Evolutionary conservation across 768 basidiomycete genomes (phyloP), one percentile per base, ranked within the genome.

Genomic region (Cystofilobasidium capitatum): DNA sequence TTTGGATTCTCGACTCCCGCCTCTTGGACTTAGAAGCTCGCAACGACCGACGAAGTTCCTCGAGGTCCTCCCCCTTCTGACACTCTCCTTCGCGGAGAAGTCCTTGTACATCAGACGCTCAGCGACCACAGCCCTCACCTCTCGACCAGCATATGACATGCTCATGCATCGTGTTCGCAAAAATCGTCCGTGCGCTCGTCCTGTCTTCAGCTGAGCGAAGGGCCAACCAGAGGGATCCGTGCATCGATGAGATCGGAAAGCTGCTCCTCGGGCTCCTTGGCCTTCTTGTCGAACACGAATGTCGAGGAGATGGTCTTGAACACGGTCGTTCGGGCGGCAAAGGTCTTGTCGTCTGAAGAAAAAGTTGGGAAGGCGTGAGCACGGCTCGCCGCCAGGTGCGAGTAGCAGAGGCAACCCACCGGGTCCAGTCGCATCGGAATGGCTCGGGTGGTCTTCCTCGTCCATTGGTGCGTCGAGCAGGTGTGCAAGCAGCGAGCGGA

Each of bases 241-340:
- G 36, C 42, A 24, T 66, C 65, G 26, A 66, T 58, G 29, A 66
- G 57, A 16, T 47, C 45, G 47, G 37, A 17, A 22, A 66, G 29
- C 24, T 66, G 58, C 22, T 37, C 57, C 37, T 59, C 59, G 24
- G 65, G 65, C 55, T 66, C 58, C 37, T 66, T 66, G 22, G 45
- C 47, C 2, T 44, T 35, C 59, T 36, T 13, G 47, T 66, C 65
- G 3, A 37, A 20, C 20, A 66, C 31, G 33, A 66, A 59, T 6
- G 16, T 12, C 12, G 33, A 16, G 13, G 29, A 57, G 22, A 66
- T 39, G 9, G 17, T 10, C 26, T 60, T 47, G 57, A 66, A 66
- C 6, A 66, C 65, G 44, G 14, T 22, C 24, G 65, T 59, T 20
- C 65, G 65, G 7, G 31, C 45, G 29, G 47, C 37, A 26, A 47